Evolutionary conservation across 75 land plant species (phyloP), one percentile per base, ranked within the genome.

Genomic region (Pinus tabuliformis): DNA sequence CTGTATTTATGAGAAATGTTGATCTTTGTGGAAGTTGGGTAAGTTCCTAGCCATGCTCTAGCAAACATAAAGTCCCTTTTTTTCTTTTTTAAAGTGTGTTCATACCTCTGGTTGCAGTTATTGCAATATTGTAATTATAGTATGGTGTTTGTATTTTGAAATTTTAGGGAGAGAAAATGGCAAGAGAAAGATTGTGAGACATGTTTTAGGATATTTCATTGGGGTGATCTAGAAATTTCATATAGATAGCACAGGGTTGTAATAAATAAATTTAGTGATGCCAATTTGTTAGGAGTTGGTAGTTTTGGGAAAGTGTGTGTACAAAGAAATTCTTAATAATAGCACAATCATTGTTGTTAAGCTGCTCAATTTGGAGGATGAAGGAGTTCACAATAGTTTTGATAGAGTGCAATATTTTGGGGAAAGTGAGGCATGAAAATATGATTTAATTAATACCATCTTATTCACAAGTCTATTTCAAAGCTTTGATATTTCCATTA

Each of bases 241-340:
- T 87, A 79, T 17, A 14, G 54, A n/a, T 79, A 76, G 28, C 77
- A 84, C 0, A 37, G 16, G 1, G 8, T 57, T 37, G 86, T 82
- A 21, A 87, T 80, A 1, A 63, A 36, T n/a, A 84, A 77, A 11
- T 87, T 84, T 59, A 75, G 54, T 22, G 56, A 77, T 28, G 63
- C 71, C 17, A 84, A 81, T 17, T 62, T 87, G 57, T 70, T 87
- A 14, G 89, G 89, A 3, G 11, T 9, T 3, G 89, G 89, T n/a
- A 64, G 84, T 62, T 87, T 81, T 77, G 86, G 86, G 1, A 78
- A 74, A 18, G 89, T 87, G 6, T n/a, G n/a, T n/a, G n/a, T 87
- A 79, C 73, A 84, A 79, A 65, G 89, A 78, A 22, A 45, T 60
- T 17, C 58, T 86, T 0, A 8, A 30, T 18, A 45, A 62, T 42